Conservation (phyloP, 2,329 filamentous ascomycete genomes). For the Penicillium sp. region DNA sequence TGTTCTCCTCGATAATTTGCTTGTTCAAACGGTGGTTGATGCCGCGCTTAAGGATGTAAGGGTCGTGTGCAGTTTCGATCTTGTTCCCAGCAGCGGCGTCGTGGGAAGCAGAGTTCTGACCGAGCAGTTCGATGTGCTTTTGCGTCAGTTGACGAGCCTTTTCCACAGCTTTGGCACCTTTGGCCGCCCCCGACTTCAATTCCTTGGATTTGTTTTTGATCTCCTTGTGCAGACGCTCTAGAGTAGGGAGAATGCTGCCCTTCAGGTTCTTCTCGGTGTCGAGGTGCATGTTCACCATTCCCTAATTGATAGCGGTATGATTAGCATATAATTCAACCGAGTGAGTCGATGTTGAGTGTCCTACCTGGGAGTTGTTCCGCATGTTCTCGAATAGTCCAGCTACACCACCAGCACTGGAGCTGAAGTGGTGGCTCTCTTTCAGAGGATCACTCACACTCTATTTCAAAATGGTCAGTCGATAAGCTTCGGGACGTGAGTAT, state of each 20-base stretch:
- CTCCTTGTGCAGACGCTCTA: slow-evolving; percentile 90
- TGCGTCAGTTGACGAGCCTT: slow-evolving; percentile 85
- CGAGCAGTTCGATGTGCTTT: slow-evolving; percentile 94
- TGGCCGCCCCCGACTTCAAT: slow-evolving; percentile 76
- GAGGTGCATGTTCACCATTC: slow-evolving; percentile 82
- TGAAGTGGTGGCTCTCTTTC: slow-evolving; percentile 90
- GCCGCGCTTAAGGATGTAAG: slow-evolving; percentile 82
- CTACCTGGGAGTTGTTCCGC: slow-evolving; percentile 80
- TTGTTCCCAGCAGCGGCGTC: slow-evolving; percentile 72
- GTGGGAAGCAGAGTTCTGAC: slow-evolving; percentile 79
- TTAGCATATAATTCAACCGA: too few species aligned
- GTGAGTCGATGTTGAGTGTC: too few species aligned
- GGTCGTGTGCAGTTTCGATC: slow-evolving; percentile 75
- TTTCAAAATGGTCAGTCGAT: background rate
- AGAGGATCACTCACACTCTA: slow-evolving; percentile 84
- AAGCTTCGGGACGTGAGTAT: background rate
- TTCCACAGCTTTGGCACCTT: slow-evolving; percentile 87
- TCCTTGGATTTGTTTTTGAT: slow-evolving; percentile 98
- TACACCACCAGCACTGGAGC: slow-evolving; percentile 83
- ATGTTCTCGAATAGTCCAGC: slow-evolving; percentile 93
- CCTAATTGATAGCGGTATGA: too few species aligned
- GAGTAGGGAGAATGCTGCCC: slow-evolving; percentile 80
- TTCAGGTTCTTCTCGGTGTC: slow-evolving; percentile 93
- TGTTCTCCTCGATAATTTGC: slow-evolving; percentile 94
- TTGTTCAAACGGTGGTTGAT: slow-evolving; percentile 83